A percentile compares a stretch with the other conserved stretches of the same genome.
Conservation (phyloP, 2,329 filamentous ascomycete genomes). For the Colletotrichum lini region DNA sequence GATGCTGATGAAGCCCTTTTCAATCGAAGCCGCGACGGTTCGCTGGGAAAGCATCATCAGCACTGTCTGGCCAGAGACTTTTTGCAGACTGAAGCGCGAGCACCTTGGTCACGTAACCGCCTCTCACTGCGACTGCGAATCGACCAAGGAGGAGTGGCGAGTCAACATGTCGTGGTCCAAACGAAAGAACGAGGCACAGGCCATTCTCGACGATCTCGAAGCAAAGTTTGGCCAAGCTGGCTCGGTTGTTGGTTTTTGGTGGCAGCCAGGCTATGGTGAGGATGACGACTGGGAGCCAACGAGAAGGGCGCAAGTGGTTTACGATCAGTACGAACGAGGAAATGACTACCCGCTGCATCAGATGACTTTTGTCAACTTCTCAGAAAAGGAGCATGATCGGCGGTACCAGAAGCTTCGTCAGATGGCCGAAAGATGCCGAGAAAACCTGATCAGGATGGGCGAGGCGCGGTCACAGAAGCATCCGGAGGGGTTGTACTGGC, state of each 20-base stretch:
- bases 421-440: neutral
- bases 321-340: neutral
- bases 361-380: slow-evolving; percentile 24
- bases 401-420: neutral
- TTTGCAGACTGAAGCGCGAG: slow-evolving; percentile 2
- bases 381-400: neutral
- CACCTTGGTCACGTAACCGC: slow-evolving; percentile 10
- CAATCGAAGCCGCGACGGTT: neutral
- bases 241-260: neutral
- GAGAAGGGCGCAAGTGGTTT: neutral
- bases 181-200: slow-evolving; percentile 30
- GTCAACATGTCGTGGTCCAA: slow-evolving; percentile 23
- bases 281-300: neutral
- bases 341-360: slow-evolving; percentile 15
- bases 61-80: slow-evolving; percentile 32
- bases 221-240: neutral
- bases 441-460: neutral
- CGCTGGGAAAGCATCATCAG: slow-evolving; percentile 8
- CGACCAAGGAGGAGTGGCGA: slow-evolving; percentile 31
- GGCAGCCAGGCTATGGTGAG: neutral
- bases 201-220: slow-evolving; percentile 13
- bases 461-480: neutral
- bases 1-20: slow-evolving; percentile 8
- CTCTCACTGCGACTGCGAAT: slow-evolving; percentile 11
- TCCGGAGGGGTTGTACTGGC: neutral